Conservation (phyloP, 2,329 filamentous ascomycete species). For the Curvularia verruculosa region DNA sequence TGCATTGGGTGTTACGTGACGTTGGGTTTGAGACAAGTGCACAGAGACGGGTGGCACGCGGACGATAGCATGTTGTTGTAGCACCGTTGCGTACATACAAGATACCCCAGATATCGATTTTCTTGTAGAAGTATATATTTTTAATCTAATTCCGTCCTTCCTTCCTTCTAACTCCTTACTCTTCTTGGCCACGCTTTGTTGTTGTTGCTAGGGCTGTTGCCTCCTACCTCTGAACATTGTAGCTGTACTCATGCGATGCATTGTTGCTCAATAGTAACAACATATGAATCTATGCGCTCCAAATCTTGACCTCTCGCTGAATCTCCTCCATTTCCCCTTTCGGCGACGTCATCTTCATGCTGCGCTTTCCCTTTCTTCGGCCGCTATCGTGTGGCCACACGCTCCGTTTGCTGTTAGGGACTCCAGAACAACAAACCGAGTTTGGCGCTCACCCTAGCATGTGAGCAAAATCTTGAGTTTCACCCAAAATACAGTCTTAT, state of each 20-base stretch:
- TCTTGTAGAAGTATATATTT: slow-evolving; percentile 13
- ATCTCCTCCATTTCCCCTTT: not conserved
- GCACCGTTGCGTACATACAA: slow-evolving; percentile 13
- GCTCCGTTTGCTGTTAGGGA: slow-evolving; percentile 25
- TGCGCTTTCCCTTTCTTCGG: slow-evolving; percentile 14
- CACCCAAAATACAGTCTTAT: not conserved
- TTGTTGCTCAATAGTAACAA: not conserved
- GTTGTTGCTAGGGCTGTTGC: not conserved
- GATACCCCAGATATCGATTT: slow-evolving; percentile 23
- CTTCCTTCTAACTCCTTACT: not conserved
- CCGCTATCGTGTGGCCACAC: slow-evolving; percentile 9
- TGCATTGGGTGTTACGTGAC: slow-evolving; percentile 16
- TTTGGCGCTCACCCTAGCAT: slow-evolving; percentile 1
- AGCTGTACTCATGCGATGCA: not conserved
- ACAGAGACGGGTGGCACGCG: slow-evolving; percentile 15
- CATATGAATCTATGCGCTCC: not conserved
- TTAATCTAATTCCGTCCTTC: not conserved
- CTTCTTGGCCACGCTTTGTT: not conserved
- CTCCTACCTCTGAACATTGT: not conserved
- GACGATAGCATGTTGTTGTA: slow-evolving; percentile 9
- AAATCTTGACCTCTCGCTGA: not conserved
- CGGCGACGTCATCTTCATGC: slow-evolving; percentile 18
- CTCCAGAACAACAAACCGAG: slow-evolving; percentile 18
- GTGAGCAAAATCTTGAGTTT: not conserved
- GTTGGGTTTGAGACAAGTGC: slow-evolving; percentile 14